A percentile compares a stretch with the other conserved stretches of the same genome.
Conservation (phyloP, 441 rosid genomes). For the Syzygium malaccense region DNA sequence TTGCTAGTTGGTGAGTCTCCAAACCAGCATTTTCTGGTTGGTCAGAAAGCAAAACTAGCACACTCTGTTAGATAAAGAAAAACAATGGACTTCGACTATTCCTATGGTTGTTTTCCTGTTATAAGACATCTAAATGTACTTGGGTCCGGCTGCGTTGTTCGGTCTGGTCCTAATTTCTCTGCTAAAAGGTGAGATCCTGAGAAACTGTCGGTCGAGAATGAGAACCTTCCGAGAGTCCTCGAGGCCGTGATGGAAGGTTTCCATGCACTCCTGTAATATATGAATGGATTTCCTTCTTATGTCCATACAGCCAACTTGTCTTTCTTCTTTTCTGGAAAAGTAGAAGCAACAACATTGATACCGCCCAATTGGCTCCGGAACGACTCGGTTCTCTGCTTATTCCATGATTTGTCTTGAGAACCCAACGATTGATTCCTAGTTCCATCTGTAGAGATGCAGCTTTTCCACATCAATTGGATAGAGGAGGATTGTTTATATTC, state of each 20-base stretch:
- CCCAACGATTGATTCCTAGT: neutral
- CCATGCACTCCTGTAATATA: neutral
- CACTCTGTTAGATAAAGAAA: neutral
- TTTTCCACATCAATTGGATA: neutral
- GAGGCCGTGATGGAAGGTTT: neutral
- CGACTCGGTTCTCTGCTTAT: neutral
- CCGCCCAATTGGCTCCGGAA: neutral
- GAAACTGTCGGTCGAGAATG: neutral
- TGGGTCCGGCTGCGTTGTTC: neutral
- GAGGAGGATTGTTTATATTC: too few species aligned
- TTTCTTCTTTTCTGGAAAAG: neutral
- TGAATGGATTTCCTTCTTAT: neutral
- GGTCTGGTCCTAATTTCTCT: too few species aligned
- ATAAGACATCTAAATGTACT: neutral
- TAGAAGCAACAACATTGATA: neutral
- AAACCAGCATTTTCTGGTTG: neutral
- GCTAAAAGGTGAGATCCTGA: neutral
- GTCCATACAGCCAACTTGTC: neutral
- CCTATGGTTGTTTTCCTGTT: neutral
- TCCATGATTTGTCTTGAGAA: neutral
- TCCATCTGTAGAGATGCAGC: neutral
- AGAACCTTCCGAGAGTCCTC: neutral
- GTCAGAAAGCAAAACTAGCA: neutral
- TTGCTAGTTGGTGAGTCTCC: neutral
- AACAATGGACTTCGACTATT: neutral